phyloP scores from a whole-genome alignment of 2,329 filamentous ascomycete genomes.

The Myriosclerotinia duriaeana region DNA sequence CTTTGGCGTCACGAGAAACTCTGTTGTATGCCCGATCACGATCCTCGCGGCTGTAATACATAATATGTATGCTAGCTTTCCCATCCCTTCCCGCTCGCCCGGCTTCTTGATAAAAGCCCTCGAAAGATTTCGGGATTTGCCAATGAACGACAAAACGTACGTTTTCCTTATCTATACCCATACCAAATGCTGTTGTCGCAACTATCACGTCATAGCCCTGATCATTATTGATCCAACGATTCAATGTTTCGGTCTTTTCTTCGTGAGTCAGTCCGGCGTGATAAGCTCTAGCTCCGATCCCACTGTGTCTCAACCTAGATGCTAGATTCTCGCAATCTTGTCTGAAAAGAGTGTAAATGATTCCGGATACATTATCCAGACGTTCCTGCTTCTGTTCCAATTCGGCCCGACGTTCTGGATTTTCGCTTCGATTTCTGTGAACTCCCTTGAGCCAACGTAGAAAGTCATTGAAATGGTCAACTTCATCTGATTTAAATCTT shows the following conservation, averaged over 20 bases:
- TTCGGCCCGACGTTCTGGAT: constrained; percentile 56
- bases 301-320: constrained; percentile 61
- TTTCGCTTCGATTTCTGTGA: constrained; percentile 64
- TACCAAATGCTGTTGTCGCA: constrained; percentile 92
- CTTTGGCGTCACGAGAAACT: constrained; percentile 51
- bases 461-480: constrained; percentile 72
- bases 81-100: constrained; percentile 88
- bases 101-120: constrained; percentile 94
- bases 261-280: constrained; percentile 67
- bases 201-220: constrained; percentile 87
- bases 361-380: constrained; percentile 66
- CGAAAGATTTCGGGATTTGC: constrained; percentile 90
- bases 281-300: constrained; percentile 72
- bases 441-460: constrained; percentile 73
- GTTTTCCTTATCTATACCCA: constrained; percentile 96
- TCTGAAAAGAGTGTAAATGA: constrained; percentile 76
- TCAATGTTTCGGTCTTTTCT: constrained; percentile 68
- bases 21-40: constrained; percentile 67
- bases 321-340: constrained; percentile 73
- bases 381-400: constrained; percentile 55
- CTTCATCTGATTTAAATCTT: constrained; percentile 74
- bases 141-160: constrained; percentile 95
- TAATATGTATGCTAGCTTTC: constrained; percentile 79
- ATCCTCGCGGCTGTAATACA: constrained; percentile 90
- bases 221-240: constrained; percentile 70